Evolutionary conservation across 2,329 filamentous ascomycete species (phyloP), one percentile per base, ranked within the genome.

Genomic region (Mycosphaerella arachidis): DNA sequence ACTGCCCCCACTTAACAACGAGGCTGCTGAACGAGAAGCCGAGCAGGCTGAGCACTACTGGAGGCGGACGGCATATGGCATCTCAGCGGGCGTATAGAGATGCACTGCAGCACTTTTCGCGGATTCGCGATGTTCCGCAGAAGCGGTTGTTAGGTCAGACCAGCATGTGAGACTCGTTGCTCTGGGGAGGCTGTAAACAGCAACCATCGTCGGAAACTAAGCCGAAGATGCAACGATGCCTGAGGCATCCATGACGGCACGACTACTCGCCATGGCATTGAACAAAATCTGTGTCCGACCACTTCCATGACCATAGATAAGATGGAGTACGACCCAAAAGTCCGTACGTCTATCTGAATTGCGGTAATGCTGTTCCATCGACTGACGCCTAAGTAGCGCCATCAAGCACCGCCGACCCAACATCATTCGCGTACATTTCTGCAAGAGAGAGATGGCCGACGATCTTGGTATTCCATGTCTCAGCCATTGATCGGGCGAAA

Each of bases 381-480:
- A 63, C 63, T 67, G 57, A 66, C 35, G 10, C 29, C 10, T 20
- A 31, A 50, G 57, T 69, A 95, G 90, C 88, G 51, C 86, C 85
- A 62, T 95, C 88, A 74, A 82, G 81, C 68, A 97, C 92, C 40
- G 86, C 83, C 69, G 92, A 97, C 78, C 85, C 84, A 70, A 89
- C 82, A 46, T 97, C 92, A 52, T 97, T 97, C 73, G 94, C 90
- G 55, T 91, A 87, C 75, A 81, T 87, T 61, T 96, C 94, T 8
- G 93, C 91, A 35, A 84, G 88, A 70, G 88, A 92, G 67, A 84
- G 94, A 74, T 99, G 93, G 94, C 94, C 94, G 16, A 82, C 96
- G 58, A 99, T 99, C 72, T 78, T 99, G 68, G 91, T 95, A 70
- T 73, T 3, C 24, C 24, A 24, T 24, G 24, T 24, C 24, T 24